Evolutionary conservation across 2,329 filamentous ascomycete genomes (phyloP), one percentile per base, ranked within the genome.

Genomic region (Pezizomycotina sp.): DNA sequence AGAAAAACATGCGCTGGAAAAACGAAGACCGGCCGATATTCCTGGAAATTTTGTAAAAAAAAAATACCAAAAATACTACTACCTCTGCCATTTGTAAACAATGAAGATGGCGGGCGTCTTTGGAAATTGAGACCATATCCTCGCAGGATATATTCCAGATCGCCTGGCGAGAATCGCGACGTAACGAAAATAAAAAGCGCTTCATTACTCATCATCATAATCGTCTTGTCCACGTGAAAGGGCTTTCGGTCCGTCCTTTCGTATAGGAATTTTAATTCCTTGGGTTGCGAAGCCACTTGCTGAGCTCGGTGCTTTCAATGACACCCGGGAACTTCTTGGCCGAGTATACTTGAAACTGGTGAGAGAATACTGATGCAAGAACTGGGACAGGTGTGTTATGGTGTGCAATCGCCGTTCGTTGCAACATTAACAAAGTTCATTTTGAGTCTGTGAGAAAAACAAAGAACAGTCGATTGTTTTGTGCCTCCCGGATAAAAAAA

Each of bases 291-390:
- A 95, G 44, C n/a, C 74, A 80, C 58, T 91, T 92, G 65, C 84
- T 93, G 12, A 95, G 62, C 3, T 73, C 60, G 0, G 89, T 98
- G 56, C 79, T 91, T 56, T 95, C 86, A 39, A 92, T 92, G 1
- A 98, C 89, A 25, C 89, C 89, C 0, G 89, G 89, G 58, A 98
- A 98, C 53, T 93, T 93, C 66, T 98, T 98, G 30, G 89, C 89
- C 2, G 81, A 92, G 59, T 77, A 95, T 19, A 98, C 89, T 35
- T 82, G 80, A 63, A 98, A 95, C 2, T 74, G 68, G 4, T 92
- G 78, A 30, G 80, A 91, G 59, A 86, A 95, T 50, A 74, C 76
- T 6, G 75, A 77, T 1, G 86, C 83, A 12, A 95, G 67, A 8
- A 93, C 77, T 0, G 80, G 80, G 0, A 80, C 79, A 45, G 73